phyloP scores from a whole-genome alignment of 2,329 filamentous ascomycete genomes.

The Erysiphe pulchra region DNA sequence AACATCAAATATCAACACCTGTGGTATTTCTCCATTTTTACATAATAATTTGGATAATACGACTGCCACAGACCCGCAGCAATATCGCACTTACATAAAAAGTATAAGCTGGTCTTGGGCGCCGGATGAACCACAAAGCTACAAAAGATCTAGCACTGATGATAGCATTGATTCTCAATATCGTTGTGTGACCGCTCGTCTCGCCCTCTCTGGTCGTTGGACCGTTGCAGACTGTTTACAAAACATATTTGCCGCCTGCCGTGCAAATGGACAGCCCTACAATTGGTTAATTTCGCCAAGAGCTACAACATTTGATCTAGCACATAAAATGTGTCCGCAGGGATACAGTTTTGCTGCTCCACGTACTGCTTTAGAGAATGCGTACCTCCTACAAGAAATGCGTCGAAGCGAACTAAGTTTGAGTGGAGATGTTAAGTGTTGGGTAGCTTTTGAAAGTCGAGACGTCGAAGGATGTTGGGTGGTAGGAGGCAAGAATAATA shows the following conservation, averaged over 20 bases:
- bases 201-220: conserved; percentile 30
- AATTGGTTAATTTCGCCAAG: conserved; percentile 25
- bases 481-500: conserved; percentile 23
- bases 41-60: conserved; percentile 26
- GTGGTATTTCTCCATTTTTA: conserved; percentile 33
- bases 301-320: conserved; percentile 18
- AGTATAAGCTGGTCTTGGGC: conserved; percentile 31
- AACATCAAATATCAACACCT: conserved; percentile 20
- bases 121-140: conserved; percentile 25
- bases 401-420: conserved; percentile 8
- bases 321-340: conserved; percentile 21
- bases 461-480: conserved; percentile 34
- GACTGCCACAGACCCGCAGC: conserved; percentile 22
- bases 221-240: conserved; percentile 26
- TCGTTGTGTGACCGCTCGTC: conserved; percentile 25
- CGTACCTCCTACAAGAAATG: conserved; percentile 20
- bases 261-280: conserved; percentile 25
- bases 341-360: conserved; percentile 28
- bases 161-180: conserved; percentile 13
- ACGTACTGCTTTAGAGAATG: conserved; percentile 35
- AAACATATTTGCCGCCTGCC: conserved; percentile 27
- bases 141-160: conserved; percentile 7
- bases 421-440: conserved; percentile 15
- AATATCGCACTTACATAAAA: conserved; percentile 24
- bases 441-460: conserved; percentile 35